Conservation (phyloP, 2,329 filamentous ascomycete genomes). For the Fusarium sp. region DNA sequence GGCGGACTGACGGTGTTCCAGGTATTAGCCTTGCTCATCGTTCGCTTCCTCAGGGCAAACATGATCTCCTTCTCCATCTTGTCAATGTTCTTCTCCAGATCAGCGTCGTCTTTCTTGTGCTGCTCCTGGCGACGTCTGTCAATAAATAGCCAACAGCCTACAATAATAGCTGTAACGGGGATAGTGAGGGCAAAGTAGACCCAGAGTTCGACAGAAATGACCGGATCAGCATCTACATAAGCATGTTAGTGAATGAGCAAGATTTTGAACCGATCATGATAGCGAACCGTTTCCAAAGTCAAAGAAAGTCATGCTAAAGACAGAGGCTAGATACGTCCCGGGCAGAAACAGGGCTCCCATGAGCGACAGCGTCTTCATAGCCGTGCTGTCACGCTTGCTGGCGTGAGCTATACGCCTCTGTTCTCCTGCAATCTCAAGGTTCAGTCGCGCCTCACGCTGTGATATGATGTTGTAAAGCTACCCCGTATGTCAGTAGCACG, state of each 20-base stretch:
- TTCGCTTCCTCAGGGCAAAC: slow-evolving; percentile 63
- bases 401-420: slow-evolving; percentile 67
- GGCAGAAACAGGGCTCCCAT: slow-evolving; percentile 71
- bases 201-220: slow-evolving; percentile 65
- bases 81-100: slow-evolving; percentile 64
- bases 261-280: background rate
- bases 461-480: slow-evolving; percentile 73
- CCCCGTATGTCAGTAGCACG: slow-evolving; percentile 12
- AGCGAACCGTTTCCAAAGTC: slow-evolving; percentile 62
- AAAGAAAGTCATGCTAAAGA: slow-evolving; percentile 74
- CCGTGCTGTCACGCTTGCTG: slow-evolving; percentile 68
- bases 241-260: slow-evolving; percentile 4
- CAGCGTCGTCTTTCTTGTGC: slow-evolving; percentile 59
- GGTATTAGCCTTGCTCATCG: slow-evolving; percentile 64
- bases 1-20: slow-evolving; percentile 56
- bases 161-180: slow-evolving; percentile 64
- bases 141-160: slow-evolving; percentile 64
- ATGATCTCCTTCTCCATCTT: slow-evolving; percentile 67
- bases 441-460: slow-evolving; percentile 70
- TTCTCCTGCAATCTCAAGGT: slow-evolving; percentile 69
- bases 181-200: slow-evolving; percentile 70
- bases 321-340: slow-evolving; percentile 68
- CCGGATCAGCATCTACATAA: slow-evolving; percentile 46
- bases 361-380: slow-evolving; percentile 72
- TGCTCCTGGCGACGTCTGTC: slow-evolving; percentile 60